phyloP scores from a whole-genome alignment of 2,329 filamentous ascomycete genomes.

The Cercospora zeina region DNA sequence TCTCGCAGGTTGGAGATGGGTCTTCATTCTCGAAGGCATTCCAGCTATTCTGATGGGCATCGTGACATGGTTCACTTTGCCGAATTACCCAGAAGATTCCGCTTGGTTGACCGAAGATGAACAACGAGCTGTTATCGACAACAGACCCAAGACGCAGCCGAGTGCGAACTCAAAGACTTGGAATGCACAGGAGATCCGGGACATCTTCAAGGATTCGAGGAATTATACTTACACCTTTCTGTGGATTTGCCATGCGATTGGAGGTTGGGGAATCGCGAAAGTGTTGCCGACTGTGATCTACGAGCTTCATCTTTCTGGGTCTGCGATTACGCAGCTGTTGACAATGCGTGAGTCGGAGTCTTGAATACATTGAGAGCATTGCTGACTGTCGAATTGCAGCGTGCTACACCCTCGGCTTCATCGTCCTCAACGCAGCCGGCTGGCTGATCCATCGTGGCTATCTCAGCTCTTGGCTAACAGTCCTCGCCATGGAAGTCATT shows the following conservation, averaged over 20 bases:
- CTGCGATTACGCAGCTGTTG: conserved; percentile 46
- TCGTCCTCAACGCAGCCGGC: conserved; percentile 26
- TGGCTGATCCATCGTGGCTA: conserved; percentile 27
- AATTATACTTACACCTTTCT: conserved; percentile 29
- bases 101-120: conserved; percentile 55
- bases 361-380: not conserved
- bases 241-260: conserved; percentile 36
- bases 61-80: conserved; percentile 46
- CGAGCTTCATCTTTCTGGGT: conserved; percentile 47
- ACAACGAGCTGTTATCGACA: conserved; percentile 20
- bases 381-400: conserved; percentile 8
- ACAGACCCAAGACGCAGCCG: conserved; percentile 30
- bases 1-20: conserved; percentile 32
- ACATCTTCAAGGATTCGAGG: conserved; percentile 27
- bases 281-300: conserved; percentile 45
- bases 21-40: conserved; percentile 31
- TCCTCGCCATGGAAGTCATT: conserved; percentile 37
- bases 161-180: conserved; percentile 28
- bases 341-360: conserved; percentile 33
- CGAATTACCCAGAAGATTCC: conserved; percentile 60
- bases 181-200: conserved; percentile 26
- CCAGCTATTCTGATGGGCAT: conserved; percentile 46
- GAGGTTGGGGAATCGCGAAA: conserved; percentile 44
- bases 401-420: conserved; percentile 31
- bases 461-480: conserved; percentile 28